A percentile compares a stretch with the other conserved stretches of the same genome.
Conservation (phyloP, 1,284 basidiomycete species). For the Quambalaria eucalypti region DNA sequence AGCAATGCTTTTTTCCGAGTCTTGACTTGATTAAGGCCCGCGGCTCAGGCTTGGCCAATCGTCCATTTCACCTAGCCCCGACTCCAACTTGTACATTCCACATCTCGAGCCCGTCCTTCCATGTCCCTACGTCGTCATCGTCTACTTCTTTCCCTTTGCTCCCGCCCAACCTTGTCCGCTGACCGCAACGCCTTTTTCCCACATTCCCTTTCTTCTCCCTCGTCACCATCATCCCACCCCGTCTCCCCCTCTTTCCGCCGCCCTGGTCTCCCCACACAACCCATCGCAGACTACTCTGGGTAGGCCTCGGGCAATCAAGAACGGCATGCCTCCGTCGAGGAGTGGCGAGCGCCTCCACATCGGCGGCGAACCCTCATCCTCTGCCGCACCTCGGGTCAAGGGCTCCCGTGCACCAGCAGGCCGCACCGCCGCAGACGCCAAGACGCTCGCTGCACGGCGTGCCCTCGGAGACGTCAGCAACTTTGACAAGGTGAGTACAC, state of each 20-base stretch:
- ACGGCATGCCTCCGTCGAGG: conserved; percentile 8
- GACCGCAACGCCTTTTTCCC: no score
- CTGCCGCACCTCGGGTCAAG: not conserved
- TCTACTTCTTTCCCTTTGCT: not conserved
- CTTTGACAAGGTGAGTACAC: conserved; percentile 1
- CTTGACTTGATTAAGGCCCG: no score
- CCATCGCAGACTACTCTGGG: conserved; percentile 1
- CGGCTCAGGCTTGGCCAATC: no score
- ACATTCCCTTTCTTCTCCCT: conserved; percentile 6
- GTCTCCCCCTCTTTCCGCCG: not conserved
- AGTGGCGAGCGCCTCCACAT: conserved; percentile 5
- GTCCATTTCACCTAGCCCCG: no score
- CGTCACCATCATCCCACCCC: not conserved
- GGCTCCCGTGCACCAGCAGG: not conserved
- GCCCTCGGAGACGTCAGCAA: conserved; percentile 10
- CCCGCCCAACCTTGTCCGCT: conserved; percentile 2
- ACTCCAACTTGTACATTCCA: no score
- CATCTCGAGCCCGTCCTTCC: no score
- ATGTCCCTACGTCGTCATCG: not conserved
- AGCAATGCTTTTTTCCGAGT: no score
- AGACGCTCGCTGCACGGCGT: not conserved
- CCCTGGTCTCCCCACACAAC: not conserved
- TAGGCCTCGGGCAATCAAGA: not conserved
- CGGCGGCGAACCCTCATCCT: not conserved
- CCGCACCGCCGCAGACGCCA: not conserved